These are phyloP conservation scores for Zygotorulaspora florentina DNA, from an alignment of 805 yeast genomes.

Conservation along the genomic window DNA sequence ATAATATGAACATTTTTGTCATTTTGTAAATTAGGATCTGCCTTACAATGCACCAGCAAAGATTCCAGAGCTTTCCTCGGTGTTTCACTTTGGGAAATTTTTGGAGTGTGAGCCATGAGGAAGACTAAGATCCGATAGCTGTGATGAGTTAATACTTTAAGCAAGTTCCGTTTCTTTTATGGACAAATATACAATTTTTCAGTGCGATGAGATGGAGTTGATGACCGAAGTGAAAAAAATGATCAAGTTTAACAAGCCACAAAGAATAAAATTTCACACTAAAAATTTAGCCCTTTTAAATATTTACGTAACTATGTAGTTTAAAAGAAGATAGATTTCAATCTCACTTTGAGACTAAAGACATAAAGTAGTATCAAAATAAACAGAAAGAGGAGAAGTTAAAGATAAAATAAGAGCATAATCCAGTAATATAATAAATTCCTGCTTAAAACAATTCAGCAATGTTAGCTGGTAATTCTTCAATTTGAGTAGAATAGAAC, in stretches of 20 bases:
- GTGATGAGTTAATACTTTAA: too few species aligned
- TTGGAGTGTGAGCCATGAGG: conserved; percentile 7
- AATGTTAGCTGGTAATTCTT: conserved; percentile 75
- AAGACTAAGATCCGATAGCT: not conserved
- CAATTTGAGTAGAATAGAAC: conserved; percentile 69
- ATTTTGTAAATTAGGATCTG: conserved; percentile 26
- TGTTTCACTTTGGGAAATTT: conserved; percentile 12
- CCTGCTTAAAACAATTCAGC: conserved; percentile 40
- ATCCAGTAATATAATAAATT: conserved; percentile 11
- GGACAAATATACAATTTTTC: too few species aligned
- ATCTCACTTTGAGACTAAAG: not conserved
- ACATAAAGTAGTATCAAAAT: conserved; percentile 1
- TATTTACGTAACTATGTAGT: conserved; percentile 1
- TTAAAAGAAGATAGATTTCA: conserved; percentile 1
- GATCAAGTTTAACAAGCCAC: too few species aligned
- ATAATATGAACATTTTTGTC: conserved; percentile 37
- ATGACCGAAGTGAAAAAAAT: not conserved
- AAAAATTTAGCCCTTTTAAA: not conserved
- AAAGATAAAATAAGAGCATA: conserved; percentile 8
- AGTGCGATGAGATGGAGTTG: not conserved
- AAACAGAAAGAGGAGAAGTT: conserved; percentile 1
- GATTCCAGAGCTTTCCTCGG: conserved; percentile 24
- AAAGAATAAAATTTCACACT: not conserved
- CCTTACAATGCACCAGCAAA: conserved; percentile 28
- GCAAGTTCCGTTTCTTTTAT: not conserved